Conservation (phyloP, 2,329 filamentous ascomycete genomes). For the Conoideocrella luteorostrata region DNA sequence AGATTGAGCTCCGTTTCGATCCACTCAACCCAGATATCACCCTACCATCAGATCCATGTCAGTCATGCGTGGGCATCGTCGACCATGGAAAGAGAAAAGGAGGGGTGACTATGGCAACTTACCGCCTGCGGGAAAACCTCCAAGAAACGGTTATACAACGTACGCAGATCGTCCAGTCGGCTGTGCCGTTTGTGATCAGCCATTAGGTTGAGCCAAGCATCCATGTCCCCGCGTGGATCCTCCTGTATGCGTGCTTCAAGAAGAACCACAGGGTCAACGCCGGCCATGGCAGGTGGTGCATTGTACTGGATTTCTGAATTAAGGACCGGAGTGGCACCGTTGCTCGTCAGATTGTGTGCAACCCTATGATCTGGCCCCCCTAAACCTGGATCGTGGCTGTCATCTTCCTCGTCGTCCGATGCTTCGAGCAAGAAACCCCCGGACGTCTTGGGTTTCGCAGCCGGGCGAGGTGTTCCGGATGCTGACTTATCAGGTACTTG, state of each 20-base stretch:
- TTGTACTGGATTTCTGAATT: constrained; percentile 21
- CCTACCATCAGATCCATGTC: constrained; percentile 48
- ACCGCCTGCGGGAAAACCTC: constrained; percentile 85
- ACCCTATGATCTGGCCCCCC: too few relatives aligned
- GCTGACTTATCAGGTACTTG: constrained; percentile 27
- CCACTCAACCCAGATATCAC: constrained; percentile 85
- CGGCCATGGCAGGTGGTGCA: constrained; percentile 32
- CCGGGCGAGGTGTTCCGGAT: constrained; percentile 19
- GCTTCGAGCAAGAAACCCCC: constrained; percentile 56
- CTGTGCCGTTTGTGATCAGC: constrained; percentile 75
- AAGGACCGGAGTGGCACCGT: constrained; percentile 15
- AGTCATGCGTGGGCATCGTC: background rate
- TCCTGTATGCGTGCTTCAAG: constrained; percentile 88
- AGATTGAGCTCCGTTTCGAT: constrained; percentile 83
- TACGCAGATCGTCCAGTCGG: constrained; percentile 74
- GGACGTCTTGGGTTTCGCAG: constrained; percentile 51
- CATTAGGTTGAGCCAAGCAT: constrained; percentile 86
- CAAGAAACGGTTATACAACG: constrained; percentile 79
- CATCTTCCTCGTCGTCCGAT: constrained; percentile 50
- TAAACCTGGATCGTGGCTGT: constrained; percentile 15
- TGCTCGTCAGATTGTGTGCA: too few relatives aligned
- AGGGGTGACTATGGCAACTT: constrained; percentile 38
- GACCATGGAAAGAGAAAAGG: background rate
- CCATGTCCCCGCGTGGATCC: constrained; percentile 85
- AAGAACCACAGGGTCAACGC: constrained; percentile 64